Evolutionary conservation across 148 eudicot genomes (phyloP).

Genomic region (Camellia lanceoleosa): DNA sequence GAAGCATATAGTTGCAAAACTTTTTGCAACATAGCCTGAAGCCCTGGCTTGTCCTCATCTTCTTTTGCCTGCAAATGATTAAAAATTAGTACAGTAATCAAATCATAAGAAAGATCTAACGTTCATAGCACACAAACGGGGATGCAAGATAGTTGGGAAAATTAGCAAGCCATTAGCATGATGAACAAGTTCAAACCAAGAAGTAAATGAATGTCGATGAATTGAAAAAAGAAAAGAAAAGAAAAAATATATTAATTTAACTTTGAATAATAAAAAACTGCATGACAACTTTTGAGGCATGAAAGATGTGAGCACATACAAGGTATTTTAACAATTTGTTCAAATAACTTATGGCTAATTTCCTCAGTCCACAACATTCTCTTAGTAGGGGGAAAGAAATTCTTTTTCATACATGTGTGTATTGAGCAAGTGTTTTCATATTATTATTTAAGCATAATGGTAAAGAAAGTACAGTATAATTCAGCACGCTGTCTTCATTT

Average conservation of each 20-base stretch:
- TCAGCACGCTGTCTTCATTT: not conserved
- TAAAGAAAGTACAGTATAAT: not conserved
- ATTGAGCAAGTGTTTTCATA: not conserved
- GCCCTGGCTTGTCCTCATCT: constrained; percentile 96
- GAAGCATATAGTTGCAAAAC: constrained; percentile 93
- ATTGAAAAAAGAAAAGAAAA: not conserved
- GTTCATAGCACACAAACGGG: not conserved
- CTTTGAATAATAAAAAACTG: not conserved
- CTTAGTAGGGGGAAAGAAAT: not conserved
- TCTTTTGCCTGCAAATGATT: constrained; percentile 63
- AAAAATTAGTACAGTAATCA: constrained; percentile 7
- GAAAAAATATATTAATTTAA: not conserved
- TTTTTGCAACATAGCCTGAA: constrained; percentile 94
- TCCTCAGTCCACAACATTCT: not conserved
- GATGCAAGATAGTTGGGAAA: not conserved
- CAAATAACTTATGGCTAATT: not conserved
- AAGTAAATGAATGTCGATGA: not conserved
- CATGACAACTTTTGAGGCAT: not conserved
- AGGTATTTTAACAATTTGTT: not conserved
- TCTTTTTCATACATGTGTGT: not conserved
- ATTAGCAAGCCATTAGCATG: not conserved
- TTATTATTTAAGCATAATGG: not conserved
- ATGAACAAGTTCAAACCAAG: not conserved
- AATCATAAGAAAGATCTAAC: not conserved
- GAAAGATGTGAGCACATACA: not conserved